Conservation (phyloP, 176 grass and related monocot genomes). For the Carex scoparia region DNA sequence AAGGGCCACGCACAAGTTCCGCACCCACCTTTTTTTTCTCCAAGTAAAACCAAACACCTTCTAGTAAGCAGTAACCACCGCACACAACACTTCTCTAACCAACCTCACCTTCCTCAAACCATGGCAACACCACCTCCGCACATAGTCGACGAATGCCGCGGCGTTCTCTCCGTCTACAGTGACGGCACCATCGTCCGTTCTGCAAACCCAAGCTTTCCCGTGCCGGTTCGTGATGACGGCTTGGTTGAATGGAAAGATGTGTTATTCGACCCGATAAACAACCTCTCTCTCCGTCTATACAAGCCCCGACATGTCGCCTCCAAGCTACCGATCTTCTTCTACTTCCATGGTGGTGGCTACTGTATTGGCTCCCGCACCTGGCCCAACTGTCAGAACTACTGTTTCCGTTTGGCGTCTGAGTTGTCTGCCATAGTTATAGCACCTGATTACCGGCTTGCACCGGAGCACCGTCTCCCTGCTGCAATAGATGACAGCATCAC, state of each 20-base stretch:
- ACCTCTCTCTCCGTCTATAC: conserved; percentile 48
- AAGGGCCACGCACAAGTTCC: no score
- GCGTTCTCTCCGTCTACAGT: conserved; percentile 60
- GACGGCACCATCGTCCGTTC: conserved; percentile 44
- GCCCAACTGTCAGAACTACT: conserved; percentile 91
- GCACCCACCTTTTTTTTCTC: no score
- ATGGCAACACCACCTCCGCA: conserved; percentile 31
- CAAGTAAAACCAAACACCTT: background rate
- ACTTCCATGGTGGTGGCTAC: conserved; percentile 79
- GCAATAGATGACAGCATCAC: conserved; percentile 44
- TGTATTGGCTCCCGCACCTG: conserved; percentile 80
- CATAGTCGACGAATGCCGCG: conserved; percentile 57
- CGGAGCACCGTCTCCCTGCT: conserved; percentile 70
- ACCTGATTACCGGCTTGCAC: conserved; percentile 79
- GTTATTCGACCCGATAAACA: conserved; percentile 33
- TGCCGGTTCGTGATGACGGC: conserved; percentile 51
- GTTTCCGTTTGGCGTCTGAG: conserved; percentile 60
- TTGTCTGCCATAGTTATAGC: conserved; percentile 66
- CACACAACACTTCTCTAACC: background rate
- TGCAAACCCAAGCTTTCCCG: conserved; percentile 32
- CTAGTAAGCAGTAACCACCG: background rate
- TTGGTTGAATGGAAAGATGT: conserved; percentile 64
- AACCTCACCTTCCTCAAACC: background rate
- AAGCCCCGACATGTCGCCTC: background rate
- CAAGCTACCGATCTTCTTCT: conserved; percentile 56